Conservation (phyloP, 164 flowering plant genomes). For the Piper betle region DNA sequence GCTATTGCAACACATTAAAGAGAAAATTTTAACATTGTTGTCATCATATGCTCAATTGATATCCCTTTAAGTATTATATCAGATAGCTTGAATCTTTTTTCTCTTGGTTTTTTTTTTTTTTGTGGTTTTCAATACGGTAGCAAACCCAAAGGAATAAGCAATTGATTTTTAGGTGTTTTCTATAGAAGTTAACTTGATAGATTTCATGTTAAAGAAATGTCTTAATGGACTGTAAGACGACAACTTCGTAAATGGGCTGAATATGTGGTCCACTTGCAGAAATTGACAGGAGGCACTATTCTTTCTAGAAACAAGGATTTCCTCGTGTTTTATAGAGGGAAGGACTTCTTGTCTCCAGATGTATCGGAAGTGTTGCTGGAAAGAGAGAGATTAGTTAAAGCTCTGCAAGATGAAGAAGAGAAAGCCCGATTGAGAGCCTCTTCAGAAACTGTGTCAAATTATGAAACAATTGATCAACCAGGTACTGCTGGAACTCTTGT, state of each 20-base stretch:
- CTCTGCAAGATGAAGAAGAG: slow-evolving; percentile 86
- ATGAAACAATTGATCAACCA: slow-evolving; percentile 21
- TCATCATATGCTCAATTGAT: too few species aligned
- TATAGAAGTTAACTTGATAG: not conserved
- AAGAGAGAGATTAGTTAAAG: slow-evolving; percentile 65
- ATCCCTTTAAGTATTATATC: too few species aligned
- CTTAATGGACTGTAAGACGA: too few species aligned
- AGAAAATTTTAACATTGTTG: too few species aligned
- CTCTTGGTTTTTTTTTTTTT: not conserved
- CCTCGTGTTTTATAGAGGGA: slow-evolving; percentile 85
- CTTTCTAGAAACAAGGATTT: slow-evolving; percentile 83
- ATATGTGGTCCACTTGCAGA: slow-evolving; percentile 28
- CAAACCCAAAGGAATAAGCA: not conserved
- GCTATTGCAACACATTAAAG: too few species aligned
- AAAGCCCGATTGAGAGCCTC: slow-evolving; percentile 67
- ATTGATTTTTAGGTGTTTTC: not conserved
- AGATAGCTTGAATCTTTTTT: not conserved
- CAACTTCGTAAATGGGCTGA: not conserved
- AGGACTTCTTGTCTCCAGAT: slow-evolving; percentile 67
- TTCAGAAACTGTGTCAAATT: slow-evolving; percentile 24
- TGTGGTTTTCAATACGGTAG: not conserved
- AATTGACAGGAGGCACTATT: slow-evolving; percentile 78
- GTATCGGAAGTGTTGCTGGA: slow-evolving; percentile 71
- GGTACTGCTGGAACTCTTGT: slow-evolving; percentile 66
- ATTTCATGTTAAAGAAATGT: too few species aligned